Percentiles rank a stretch among this genome's conserved stretches.
Conservation (phyloP, 2,329 filamentous ascomycete genomes). For the Pseudopithomyces chartarum region DNA sequence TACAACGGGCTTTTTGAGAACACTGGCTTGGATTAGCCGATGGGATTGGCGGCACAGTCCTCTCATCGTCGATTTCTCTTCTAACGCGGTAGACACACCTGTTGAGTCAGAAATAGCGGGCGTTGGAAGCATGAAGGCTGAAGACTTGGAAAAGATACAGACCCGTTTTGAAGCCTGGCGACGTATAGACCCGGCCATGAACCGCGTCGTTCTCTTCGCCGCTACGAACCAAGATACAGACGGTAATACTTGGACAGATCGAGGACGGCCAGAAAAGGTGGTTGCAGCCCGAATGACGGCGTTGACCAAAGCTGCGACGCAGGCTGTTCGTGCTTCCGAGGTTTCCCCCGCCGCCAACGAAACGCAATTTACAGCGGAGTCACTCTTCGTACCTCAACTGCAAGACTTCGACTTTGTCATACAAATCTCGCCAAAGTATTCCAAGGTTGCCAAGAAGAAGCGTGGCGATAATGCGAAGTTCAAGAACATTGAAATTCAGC, state of each 20-base stretch:
- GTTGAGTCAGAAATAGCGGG: constrained; percentile 23
- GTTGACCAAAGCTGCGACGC: constrained; percentile 73
- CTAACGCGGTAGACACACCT: constrained; percentile 24
- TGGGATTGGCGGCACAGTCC: constrained; percentile 94
- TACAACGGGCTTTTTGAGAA: constrained; percentile 79
- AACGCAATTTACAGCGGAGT: constrained; percentile 48
- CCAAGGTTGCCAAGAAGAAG: constrained; percentile 40
- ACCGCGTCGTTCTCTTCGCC: constrained; percentile 78
- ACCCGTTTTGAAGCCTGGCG: constrained; percentile 83
- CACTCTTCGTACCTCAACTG: constrained; percentile 74
- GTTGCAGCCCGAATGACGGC: constrained; percentile 82
- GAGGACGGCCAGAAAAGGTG: constrained; percentile 73
- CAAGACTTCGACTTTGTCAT: constrained; percentile 87
- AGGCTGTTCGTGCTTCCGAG: constrained; percentile 55
- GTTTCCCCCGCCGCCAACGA: constrained; percentile 22
- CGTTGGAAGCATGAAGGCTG: constrained; percentile 55
- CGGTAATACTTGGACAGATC: constrained; percentile 80
- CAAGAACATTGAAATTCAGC: constrained; percentile 76
- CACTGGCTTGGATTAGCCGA: constrained; percentile 75
- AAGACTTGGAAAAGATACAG: constrained; percentile 66
- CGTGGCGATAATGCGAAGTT: constrained; percentile 59
- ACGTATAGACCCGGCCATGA: constrained; percentile 86
- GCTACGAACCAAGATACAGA: constrained; percentile 78
- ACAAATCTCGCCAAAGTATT: constrained; percentile 64
- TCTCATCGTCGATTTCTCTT: constrained; percentile 75